phyloP scores from a whole-genome alignment of 306 rosid species.

The Citrullus colocynthis region DNA sequence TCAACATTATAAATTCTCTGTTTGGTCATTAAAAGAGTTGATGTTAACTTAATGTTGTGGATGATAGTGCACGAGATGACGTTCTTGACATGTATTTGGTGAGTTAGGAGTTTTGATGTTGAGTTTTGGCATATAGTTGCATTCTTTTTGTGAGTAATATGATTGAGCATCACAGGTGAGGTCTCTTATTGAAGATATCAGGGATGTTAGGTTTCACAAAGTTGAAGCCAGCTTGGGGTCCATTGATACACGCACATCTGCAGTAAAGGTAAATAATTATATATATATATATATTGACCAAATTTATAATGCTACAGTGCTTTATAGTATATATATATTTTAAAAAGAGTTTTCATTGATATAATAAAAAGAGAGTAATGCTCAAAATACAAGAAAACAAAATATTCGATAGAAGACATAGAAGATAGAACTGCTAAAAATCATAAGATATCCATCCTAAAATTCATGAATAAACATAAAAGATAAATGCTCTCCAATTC shows the following conservation, averaged over 20 bases:
- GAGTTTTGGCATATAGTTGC: neutral
- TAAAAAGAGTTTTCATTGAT: no score
- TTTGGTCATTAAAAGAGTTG: constrained; percentile 2
- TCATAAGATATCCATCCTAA: no score
- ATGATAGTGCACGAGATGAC: constrained; percentile 69
- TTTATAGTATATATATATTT: neutral
- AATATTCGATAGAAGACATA: no score
- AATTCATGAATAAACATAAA: no score
- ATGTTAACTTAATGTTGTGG: constrained; percentile 12
- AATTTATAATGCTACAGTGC: neutral
- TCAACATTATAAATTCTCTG: neutral
- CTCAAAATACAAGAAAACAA: no score
- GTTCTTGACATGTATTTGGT: constrained; percentile 71
- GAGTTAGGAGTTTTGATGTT: constrained; percentile 28
- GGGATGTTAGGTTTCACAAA: constrained; percentile 87
- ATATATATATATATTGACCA: neutral
- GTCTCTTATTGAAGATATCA: constrained; percentile 85
- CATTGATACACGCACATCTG: constrained; percentile 74
- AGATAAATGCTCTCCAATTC: no score
- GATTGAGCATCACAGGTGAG: constrained; percentile 46
- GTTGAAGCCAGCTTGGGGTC: constrained; percentile 80
- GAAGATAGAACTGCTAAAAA: no score
- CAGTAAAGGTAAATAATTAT: constrained; percentile 59
- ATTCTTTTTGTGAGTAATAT: constrained; percentile 4
- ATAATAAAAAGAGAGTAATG: no score